Evolutionary conservation across 202 grass and related monocot genomes (phyloP).

Genomic region (Panicum virgatum): DNA sequence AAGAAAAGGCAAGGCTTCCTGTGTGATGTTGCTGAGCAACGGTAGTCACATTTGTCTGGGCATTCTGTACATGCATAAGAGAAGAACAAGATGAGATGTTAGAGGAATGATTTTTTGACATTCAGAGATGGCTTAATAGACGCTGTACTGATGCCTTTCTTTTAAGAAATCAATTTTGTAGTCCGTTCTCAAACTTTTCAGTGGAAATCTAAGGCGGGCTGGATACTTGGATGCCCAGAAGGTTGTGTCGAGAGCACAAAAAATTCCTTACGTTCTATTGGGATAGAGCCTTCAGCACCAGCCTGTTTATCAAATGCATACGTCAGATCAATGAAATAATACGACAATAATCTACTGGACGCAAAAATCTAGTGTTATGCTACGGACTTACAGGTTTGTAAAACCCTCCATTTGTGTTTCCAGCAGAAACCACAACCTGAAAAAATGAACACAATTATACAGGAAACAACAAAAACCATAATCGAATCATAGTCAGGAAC

Average conservation of each 20-base stretch:
- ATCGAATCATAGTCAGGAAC: neutral
- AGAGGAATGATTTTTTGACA: neutral
- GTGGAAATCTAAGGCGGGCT: neutral
- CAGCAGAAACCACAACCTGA: conserved; percentile 3
- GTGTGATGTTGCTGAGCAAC: conserved; percentile 18
- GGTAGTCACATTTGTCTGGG: neutral
- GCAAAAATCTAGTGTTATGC: neutral
- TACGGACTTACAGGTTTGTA: conserved; percentile 9
- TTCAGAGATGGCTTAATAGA: neutral
- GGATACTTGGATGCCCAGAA: neutral
- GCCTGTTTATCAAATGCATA: neutral
- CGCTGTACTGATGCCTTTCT: neutral
- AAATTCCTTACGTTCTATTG: conserved; percentile 21
- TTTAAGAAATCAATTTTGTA: neutral
- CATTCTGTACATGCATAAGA: conserved; percentile 4
- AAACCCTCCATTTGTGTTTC: neutral
- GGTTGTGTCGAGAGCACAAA: neutral
- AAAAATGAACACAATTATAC: neutral
- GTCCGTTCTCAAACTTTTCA: neutral
- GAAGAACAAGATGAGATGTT: neutral
- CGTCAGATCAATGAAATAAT: neutral
- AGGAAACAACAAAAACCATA: neutral
- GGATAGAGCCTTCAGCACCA: conserved; percentile 40
- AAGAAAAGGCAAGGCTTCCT: conserved; percentile 32
- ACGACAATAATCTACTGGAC: neutral